phyloP scores from a whole-genome alignment of 1,284 basidiomycete species.

The Ganoderma sinense region DNA sequence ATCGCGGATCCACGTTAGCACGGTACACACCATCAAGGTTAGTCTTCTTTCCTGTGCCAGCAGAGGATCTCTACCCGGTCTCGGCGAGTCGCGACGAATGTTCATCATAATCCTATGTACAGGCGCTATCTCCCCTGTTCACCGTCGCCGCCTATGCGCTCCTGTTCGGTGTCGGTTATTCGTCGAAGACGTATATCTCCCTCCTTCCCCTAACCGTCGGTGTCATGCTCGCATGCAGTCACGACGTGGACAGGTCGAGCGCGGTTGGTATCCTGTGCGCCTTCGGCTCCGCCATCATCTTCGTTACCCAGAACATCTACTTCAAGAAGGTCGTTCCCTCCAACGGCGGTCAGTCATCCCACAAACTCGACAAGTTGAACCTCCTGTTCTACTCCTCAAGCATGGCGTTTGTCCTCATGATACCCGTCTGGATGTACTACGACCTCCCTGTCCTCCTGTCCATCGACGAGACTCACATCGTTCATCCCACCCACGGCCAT shows the following conservation, averaged over 20 bases:
- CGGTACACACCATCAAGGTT: constrained; percentile 99
- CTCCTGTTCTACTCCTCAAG: constrained; percentile 95
- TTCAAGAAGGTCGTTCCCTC: constrained; percentile 98
- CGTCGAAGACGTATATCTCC: constrained; percentile 90
- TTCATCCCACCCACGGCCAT: constrained; percentile 53
- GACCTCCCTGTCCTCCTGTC: constrained; percentile 78
- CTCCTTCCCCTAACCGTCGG: constrained; percentile 94
- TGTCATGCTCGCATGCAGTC: constrained; percentile 97
- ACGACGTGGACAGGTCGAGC: constrained; percentile 89
- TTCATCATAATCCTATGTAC: constrained; percentile 10
- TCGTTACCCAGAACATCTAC: constrained; percentile 98
- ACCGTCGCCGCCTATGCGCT: constrained; percentile 95
- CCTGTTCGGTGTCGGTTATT: constrained; percentile 94
- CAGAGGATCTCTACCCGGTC: neutral
- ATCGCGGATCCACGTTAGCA: constrained; percentile 94
- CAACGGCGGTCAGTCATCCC: constrained; percentile 53
- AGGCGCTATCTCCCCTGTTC: constrained; percentile 97
- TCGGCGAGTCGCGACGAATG: neutral
- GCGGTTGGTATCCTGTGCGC: constrained; percentile 87
- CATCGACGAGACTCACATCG: constrained; percentile 46
- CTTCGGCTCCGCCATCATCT: constrained; percentile 94
- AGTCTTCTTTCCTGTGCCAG: constrained; percentile 31
- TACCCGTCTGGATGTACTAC: constrained; percentile 91
- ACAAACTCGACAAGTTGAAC: constrained; percentile 97
- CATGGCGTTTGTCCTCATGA: constrained; percentile 94